Evolutionary conservation across 2,329 filamentous ascomycete species (phyloP).

Genomic region (Calonectria pseudoturangicola): DNA sequence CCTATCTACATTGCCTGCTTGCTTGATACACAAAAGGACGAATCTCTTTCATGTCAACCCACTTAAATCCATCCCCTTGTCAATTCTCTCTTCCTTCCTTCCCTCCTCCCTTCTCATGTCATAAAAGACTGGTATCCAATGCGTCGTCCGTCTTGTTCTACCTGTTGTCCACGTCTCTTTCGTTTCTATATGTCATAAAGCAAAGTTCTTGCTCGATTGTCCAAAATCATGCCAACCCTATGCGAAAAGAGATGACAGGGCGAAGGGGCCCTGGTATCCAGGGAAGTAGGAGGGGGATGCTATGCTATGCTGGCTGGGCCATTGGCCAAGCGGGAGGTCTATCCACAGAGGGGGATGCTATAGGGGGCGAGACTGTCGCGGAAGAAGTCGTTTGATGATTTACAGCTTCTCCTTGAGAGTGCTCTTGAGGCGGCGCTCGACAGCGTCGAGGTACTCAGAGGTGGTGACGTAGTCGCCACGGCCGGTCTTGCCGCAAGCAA

Average conservation of each 20-base stretch:
- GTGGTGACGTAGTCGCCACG: constrained; percentile 93
- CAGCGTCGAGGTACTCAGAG: constrained; percentile 91
- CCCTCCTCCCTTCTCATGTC: constrained; percentile 37
- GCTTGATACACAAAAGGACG: constrained; percentile 41
- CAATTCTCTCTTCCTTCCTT: constrained; percentile 47
- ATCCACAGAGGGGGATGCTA: constrained; percentile 28
- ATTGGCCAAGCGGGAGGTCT: constrained; percentile 42
- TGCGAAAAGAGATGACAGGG: constrained; percentile 33
- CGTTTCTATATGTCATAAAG: constrained; percentile 42
- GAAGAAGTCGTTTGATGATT: constrained; percentile 45
- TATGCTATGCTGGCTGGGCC: constrained; percentile 40
- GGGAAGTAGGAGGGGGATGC: constrained; percentile 30
- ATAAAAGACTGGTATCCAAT: constrained; percentile 45
- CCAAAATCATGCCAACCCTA: constrained; percentile 43
- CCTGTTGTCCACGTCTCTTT: constrained; percentile 41
- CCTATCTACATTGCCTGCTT: constrained; percentile 53
- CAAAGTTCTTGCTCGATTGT: constrained; percentile 45
- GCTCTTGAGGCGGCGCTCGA: constrained; percentile 91
- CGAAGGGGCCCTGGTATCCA: constrained; percentile 36
- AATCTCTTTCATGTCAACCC: constrained; percentile 43
- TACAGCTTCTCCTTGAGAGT: constrained; percentile 87
- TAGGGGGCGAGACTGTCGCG: constrained; percentile 28
- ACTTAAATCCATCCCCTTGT: constrained; percentile 40
- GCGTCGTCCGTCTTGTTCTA: constrained; percentile 45
- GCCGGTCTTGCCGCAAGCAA: constrained; percentile 91